A percentile compares a stretch with the other conserved stretches of the same genome.
phyloP scores from a whole-genome alignment of 1,284 basidiomycete species.

The Cryptococcus hybrid region DNA sequence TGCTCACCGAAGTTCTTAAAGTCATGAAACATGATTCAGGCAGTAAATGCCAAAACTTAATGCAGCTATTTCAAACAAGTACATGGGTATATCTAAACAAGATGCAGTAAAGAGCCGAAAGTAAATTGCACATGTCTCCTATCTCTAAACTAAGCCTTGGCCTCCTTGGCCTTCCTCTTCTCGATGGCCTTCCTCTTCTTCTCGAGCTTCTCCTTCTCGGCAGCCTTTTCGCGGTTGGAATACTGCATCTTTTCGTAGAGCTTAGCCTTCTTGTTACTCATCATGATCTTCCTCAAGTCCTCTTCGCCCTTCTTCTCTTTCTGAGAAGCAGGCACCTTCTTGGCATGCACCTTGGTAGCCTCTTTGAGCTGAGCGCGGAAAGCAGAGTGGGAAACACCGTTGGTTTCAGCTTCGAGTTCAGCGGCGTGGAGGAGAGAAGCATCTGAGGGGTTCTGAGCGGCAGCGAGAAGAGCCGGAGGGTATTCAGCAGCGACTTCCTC shows the following conservation, averaged over 20 bases:
- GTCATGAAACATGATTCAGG: not conserved
- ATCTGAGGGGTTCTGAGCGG: conserved; percentile 61
- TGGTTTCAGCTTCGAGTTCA: conserved; percentile 89
- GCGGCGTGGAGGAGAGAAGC: conserved; percentile 75
- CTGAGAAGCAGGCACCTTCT: conserved; percentile 23
- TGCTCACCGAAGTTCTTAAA: conserved; percentile 22
- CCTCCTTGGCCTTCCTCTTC: conserved; percentile 58
- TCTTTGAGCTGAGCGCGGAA: conserved; percentile 81
- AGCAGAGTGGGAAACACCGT: conserved; percentile 75
- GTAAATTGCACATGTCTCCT: not conserved
- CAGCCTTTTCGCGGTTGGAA: conserved; percentile 71
- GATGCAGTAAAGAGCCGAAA: not conserved
- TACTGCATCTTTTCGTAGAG: conserved; percentile 95
- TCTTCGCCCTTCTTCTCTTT: conserved; percentile 57
- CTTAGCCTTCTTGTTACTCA: conserved; percentile 96
- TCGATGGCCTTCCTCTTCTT: conserved; percentile 60
- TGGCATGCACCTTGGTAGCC: conserved; percentile 58
- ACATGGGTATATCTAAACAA: not conserved
- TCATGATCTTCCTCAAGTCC: conserved; percentile 97
- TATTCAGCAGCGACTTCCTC: conserved; percentile 26
- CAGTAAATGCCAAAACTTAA: not conserved
- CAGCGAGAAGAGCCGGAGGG: conserved; percentile 57
- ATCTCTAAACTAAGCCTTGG: conserved; percentile 11
- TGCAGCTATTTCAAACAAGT: not conserved
- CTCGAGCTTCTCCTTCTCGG: conserved; percentile 66